phyloP scores from a whole-genome alignment of 208 protist genomes.

The Phytomonas sp. region DNA sequence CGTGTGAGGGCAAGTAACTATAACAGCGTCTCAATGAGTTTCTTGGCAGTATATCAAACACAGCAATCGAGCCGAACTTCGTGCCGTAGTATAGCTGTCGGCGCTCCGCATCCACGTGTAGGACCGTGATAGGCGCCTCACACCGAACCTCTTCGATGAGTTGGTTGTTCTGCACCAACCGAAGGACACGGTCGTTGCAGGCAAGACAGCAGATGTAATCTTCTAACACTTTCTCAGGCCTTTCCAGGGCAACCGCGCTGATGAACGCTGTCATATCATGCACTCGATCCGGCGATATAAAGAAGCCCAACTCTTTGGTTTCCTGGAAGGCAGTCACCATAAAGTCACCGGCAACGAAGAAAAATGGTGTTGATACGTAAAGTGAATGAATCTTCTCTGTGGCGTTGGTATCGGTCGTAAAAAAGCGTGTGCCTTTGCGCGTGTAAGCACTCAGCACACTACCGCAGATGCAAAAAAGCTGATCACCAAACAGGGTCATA shows the following conservation, averaged over 20 bases:
- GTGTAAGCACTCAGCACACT: slow-evolving; percentile 71
- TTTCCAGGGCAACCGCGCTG: background rate
- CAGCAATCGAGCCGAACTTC: slow-evolving; percentile 61
- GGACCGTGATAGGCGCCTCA: slow-evolving; percentile 60
- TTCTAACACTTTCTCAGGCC: slow-evolving; percentile 14
- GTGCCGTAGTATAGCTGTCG: slow-evolving; percentile 72
- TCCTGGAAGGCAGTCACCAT: slow-evolving; percentile 76
- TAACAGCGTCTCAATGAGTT: slow-evolving; percentile 21
- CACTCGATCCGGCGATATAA: slow-evolving; percentile 80
- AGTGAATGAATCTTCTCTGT: slow-evolving; percentile 67
- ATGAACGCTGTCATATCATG: slow-evolving; percentile 50
- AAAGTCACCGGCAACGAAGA: slow-evolving; percentile 78
- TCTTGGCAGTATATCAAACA: slow-evolving; percentile 27
- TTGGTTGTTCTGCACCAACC: slow-evolving; percentile 47
- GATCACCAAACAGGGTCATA: slow-evolving; percentile 60
- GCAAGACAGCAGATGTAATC: slow-evolving; percentile 70
- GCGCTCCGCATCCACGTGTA: slow-evolving; percentile 22
- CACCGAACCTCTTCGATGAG: slow-evolving; percentile 52
- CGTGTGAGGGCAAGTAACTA: slow-evolving; percentile 11
- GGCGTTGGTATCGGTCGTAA: slow-evolving; percentile 74
- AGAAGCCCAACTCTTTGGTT: slow-evolving; percentile 75
- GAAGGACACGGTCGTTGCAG: slow-evolving; percentile 77
- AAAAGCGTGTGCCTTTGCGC: slow-evolving; percentile 77
- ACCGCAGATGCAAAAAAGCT: slow-evolving; percentile 74
- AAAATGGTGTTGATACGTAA: slow-evolving; percentile 66